Conservation (phyloP, 2,329 filamentous ascomycete species). For the Didymella segeticola region DNA sequence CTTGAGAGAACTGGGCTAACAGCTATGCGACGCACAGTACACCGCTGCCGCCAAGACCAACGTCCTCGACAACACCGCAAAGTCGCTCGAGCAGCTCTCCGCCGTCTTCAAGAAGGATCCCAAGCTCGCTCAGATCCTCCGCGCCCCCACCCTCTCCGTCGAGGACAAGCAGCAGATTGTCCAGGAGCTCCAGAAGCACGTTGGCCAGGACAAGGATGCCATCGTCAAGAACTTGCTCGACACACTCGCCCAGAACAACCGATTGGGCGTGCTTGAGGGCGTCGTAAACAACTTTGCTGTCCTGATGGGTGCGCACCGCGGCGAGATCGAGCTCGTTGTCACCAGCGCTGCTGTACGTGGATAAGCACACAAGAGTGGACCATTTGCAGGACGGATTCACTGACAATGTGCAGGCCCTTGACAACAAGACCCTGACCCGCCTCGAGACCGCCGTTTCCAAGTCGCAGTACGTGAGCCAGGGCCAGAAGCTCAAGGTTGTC, state of each 20-base stretch:
- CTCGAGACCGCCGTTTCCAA: constrained; percentile 89
- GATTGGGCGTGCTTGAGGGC: constrained; percentile 79
- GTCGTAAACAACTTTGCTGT: constrained; percentile 86
- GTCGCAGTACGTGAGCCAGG: constrained; percentile 84
- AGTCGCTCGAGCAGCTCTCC: constrained; percentile 75
- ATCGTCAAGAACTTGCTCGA: constrained; percentile 93
- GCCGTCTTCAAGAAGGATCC: constrained; percentile 79
- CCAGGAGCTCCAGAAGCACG: constrained; percentile 84
- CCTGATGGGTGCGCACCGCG: constrained; percentile 86
- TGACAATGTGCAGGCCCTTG: constrained; percentile 69
- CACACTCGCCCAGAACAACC: constrained; percentile 95
- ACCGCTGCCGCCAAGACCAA: constrained; percentile 91
- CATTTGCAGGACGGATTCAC: not conserved
- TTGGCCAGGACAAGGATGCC: constrained; percentile 71
- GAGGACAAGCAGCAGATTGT: constrained; percentile 87
- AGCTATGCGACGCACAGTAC: constrained; percentile 68
- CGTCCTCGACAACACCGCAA: constrained; percentile 83
- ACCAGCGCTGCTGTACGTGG: constrained; percentile 83
- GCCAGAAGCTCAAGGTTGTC: constrained; percentile 98
- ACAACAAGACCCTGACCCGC: constrained; percentile 82
- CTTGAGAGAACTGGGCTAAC: constrained; percentile 30
- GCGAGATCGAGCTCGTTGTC: constrained; percentile 92
- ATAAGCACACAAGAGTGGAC: not conserved
- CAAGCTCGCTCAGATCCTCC: constrained; percentile 79
- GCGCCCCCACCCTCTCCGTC: constrained; percentile 77